Percentiles rank a stretch among this genome's conserved stretches.
These are phyloP conservation scores for Erythrophleum ivorense DNA, from an alignment of 331 rosid genomes.

Conservation along the genomic window DNA sequence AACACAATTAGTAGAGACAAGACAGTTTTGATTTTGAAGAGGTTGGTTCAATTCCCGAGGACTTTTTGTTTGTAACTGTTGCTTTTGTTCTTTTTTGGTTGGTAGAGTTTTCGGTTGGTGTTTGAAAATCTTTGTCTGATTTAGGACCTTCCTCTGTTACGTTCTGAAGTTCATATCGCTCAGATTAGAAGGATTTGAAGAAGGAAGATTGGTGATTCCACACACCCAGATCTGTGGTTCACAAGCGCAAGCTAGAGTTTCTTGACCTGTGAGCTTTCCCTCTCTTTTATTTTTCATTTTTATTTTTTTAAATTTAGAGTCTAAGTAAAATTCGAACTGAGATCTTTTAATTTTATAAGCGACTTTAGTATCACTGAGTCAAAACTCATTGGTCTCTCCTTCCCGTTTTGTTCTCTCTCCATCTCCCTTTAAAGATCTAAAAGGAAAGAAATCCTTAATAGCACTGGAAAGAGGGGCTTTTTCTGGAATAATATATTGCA, in stretches of 20 bases:
- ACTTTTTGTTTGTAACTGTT: constrained; percentile 20
- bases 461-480: neutral
- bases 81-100: constrained; percentile 15
- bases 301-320: no score
- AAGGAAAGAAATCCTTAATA: neutral
- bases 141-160: constrained; percentile 11
- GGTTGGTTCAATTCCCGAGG: constrained; percentile 60
- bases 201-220: constrained; percentile 38
- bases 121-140: constrained; percentile 49
- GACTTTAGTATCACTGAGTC: no score
- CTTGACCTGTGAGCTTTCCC: constrained; percentile 52
- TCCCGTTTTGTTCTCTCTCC: no score
- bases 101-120: constrained; percentile 24
- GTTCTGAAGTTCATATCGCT: neutral
- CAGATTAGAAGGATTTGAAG: constrained; percentile 12
- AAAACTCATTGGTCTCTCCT: no score
- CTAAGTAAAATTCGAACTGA: no score
- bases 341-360: no score
- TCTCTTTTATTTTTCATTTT: neutral
- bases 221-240: constrained; percentile 38
- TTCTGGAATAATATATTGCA: neutral
- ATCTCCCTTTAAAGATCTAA: neutral
- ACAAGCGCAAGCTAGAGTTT: neutral
- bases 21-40: constrained; percentile 28
- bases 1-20: constrained; percentile 13